Percentiles rank a stretch among this genome's conserved stretches.
Conservation (phyloP, 495 filamentous ascomycete species). For the Mycothermus thermophilus region DNA sequence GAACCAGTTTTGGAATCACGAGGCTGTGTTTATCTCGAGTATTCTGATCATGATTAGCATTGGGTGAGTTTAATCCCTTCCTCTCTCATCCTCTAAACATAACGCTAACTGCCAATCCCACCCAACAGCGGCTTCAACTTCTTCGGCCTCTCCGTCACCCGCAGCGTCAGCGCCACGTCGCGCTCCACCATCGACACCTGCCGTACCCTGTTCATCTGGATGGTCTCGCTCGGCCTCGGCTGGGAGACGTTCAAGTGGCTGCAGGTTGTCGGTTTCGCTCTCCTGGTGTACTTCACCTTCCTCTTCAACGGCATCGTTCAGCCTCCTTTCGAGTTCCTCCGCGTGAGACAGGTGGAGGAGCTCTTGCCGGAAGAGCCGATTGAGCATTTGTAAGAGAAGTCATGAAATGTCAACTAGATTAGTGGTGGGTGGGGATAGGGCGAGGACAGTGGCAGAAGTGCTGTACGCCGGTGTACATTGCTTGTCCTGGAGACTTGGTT, state of each 20-base stretch:
- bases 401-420: no score
- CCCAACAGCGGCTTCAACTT: conserved; percentile 97
- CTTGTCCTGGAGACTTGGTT: no score
- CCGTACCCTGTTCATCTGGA: conserved; percentile 95
- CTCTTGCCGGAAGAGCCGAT: conserved; percentile 77
- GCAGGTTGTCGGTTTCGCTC: conserved; percentile 72
- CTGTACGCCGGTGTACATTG: no score
- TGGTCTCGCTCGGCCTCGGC: conserved; percentile 80
- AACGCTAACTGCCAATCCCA: not conserved
- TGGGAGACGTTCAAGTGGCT: conserved; percentile 99
- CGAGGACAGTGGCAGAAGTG: no score
- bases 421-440: no score
- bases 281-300: conserved; percentile 94
- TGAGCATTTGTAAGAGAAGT: conserved; percentile 49
- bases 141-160: conserved; percentile 88
- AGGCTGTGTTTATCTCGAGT: conserved; percentile 56
- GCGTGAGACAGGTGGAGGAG: conserved; percentile 46
- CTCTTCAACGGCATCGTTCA: conserved; percentile 86
- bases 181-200: conserved; percentile 95
- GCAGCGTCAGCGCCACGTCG: conserved; percentile 75
- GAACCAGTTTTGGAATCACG: conserved; percentile 56
- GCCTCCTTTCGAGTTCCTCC: conserved; percentile 49
- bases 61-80: conserved; percentile 45
- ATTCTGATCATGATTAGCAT: conserved; percentile 93
- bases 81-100: conserved; percentile 1